Conservation (phyloP, 345 rosid species). For the Populus alba region DNA sequence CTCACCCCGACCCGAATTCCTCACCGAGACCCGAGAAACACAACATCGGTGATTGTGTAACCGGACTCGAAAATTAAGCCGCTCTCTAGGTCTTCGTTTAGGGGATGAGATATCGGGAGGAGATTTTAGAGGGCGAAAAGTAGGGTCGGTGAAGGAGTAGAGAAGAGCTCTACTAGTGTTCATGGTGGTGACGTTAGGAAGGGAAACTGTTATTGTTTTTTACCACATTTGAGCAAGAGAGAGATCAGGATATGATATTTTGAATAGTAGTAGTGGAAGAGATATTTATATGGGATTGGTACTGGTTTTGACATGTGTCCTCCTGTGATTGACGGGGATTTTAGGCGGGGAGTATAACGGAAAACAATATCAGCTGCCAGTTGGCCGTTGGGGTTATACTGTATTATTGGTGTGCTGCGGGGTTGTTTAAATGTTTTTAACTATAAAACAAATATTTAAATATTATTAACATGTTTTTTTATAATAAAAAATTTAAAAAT, state of each 20-base stretch:
- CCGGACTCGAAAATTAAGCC: constrained; percentile 25
- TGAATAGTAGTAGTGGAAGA: constrained; percentile 5
- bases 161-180: constrained; percentile 50
- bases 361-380: neutral
- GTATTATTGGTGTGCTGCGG: too few species aligned
- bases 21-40: constrained; percentile 44
- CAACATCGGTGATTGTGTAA: constrained; percentile 17
- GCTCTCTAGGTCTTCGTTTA: constrained; percentile 14
- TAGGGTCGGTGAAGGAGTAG: constrained; percentile 44
- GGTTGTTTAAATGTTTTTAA: too few species aligned
- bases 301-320: constrained; percentile 51
- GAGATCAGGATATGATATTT: neutral
- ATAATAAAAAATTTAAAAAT: too few species aligned
- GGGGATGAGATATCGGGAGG: constrained; percentile 29
- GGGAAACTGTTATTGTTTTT: neutral
- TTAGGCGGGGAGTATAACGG: constrained; percentile 6
- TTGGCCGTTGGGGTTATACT: neutral
- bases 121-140: constrained; percentile 24
- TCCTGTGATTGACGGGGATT: neutral
- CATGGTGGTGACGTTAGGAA: constrained; percentile 42
- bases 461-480: too few species aligned
- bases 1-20: constrained; percentile 32
- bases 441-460: too few species aligned
- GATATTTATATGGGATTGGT: constrained; percentile 49
- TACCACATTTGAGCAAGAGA: constrained; percentile 21